Evolutionary conservation across 192 early-diverging fungal species (phyloP).

Genomic region (Coemansia sp.): DNA sequence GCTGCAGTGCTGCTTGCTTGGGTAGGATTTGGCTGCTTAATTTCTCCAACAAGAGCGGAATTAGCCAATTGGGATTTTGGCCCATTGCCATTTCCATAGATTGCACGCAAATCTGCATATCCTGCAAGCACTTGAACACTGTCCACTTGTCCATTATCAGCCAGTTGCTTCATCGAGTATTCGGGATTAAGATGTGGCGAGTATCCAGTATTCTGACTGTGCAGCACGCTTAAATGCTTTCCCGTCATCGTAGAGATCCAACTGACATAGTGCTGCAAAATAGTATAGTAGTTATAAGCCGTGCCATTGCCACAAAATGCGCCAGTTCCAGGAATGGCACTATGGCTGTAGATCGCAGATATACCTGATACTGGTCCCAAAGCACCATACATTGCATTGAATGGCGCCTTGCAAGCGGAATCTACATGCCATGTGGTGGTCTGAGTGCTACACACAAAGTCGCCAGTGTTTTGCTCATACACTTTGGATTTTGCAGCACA

Average conservation of each 20-base stretch:
- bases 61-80: not conserved
- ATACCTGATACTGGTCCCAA: not conserved
- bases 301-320: slow-evolving; percentile 17
- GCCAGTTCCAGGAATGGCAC: slow-evolving; percentile 6
- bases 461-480: slow-evolving; percentile 8
- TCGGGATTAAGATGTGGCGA: not conserved
- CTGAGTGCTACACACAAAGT: slow-evolving; percentile 15
- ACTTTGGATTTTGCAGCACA: not conserved
- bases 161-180: not conserved
- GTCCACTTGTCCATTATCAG: not conserved
- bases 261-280: slow-evolving; percentile 30
- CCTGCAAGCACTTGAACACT: not conserved
- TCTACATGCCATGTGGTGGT: slow-evolving; percentile 5
- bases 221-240: not conserved
- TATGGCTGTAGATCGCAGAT: slow-evolving; percentile 25
- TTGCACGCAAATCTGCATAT: not conserved
- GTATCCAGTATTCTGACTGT: not conserved
- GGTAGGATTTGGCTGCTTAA: not conserved
- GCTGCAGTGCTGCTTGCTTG: too few relatives aligned
- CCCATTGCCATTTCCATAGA: not conserved
- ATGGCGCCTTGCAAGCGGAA: slow-evolving; percentile 16
- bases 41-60: not conserved
- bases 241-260: slow-evolving; percentile 5
- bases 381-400: slow-evolving; percentile 12
- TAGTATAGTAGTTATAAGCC: slow-evolving; percentile 24